Evolutionary conservation across 2,329 filamentous ascomycete species (phyloP).

Genomic region (Catunica adiposa): DNA sequence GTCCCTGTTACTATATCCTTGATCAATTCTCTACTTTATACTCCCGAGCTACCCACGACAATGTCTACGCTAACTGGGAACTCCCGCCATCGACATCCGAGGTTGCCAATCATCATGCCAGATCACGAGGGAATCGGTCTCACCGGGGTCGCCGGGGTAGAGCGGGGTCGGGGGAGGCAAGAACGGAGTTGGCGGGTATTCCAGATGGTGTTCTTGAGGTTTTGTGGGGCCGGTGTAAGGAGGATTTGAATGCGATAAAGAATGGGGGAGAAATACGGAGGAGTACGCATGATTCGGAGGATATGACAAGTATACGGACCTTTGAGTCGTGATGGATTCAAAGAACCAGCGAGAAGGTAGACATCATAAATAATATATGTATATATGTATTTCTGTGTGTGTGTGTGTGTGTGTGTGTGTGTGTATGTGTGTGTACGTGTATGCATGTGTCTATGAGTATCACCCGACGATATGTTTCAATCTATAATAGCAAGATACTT

Average conservation of each 20-base stretch:
- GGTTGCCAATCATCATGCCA: background rate
- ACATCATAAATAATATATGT: too few relatives aligned
- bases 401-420: too few relatives aligned
- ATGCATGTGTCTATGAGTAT: too few relatives aligned
- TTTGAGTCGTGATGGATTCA: too few relatives aligned
- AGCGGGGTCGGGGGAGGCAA: too few relatives aligned
- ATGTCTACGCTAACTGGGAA: background rate
- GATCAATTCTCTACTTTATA: background rate
- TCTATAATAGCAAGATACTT: background rate
- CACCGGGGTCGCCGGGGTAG: too few relatives aligned
- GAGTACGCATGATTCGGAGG: slow-evolving; percentile 1
- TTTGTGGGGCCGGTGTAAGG: background rate
- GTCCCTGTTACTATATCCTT: slow-evolving; percentile 22
- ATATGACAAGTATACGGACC: background rate
- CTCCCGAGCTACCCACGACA: background rate
- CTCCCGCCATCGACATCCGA: background rate
- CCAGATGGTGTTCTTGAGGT: background rate
- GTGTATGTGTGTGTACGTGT: too few relatives aligned
- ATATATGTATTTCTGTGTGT: too few relatives aligned
- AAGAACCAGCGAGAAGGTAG: background rate
- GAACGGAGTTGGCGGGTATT: background rate
- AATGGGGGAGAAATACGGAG: background rate
- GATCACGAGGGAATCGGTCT: background rate
- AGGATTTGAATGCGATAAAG: background rate
- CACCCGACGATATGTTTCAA: background rate